Base-by-base conservation (phyloP, 495 filamentous ascomycete genomes). In the Amniculicola lignicola region DNA sequence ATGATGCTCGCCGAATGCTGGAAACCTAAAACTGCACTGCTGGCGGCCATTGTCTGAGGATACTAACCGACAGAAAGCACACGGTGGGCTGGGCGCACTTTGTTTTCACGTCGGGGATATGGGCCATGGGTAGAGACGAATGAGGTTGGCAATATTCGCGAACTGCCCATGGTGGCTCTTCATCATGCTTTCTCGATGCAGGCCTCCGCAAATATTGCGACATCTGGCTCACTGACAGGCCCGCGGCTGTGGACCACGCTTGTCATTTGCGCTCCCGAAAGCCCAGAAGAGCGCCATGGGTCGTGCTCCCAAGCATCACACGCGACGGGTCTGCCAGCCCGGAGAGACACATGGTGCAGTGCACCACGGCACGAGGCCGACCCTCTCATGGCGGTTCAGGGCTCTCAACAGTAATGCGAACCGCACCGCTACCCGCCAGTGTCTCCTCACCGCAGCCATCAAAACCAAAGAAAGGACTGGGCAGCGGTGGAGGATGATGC, bases 151-250 rank as follows among this genome's bases (percentile, higher is more conserved):
- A 27, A 54, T 44, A 44, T 12, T 22, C 12, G 21, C 19, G 43
- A 18, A 45, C 22, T 22, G 16, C n/a, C n/a, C n/a, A n/a, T n/a
- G n/a, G n/a, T n/a, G n/a, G n/a, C n/a, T n/a, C n/a, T n/a, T n/a
- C n/a, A n/a, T n/a, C n/a, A n/a, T n/a, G n/a, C n/a, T n/a, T n/a
- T n/a, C n/a, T 19, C 10, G 15, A 4, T 19, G 15, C 29, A 27
- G 44, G 35, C 21, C 33, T 43, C 50, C 18, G 42, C 43, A 38
- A 51, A 62, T 53, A 21, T 35, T 31, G 47, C 37, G 45, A 49
- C 39, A 52, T 56, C 45, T 62, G 52, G 59, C 59, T 56, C 31
- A 62, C 47, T 62, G 59, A 61, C 58, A 61, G 59, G 57, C 59
- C 59, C 46, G 38, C 45, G 16, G 24, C 39, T n/a, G 24, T 23